Conservation (phyloP, 352 stramenopile species). For the Thalassiosira hispida region DNA sequence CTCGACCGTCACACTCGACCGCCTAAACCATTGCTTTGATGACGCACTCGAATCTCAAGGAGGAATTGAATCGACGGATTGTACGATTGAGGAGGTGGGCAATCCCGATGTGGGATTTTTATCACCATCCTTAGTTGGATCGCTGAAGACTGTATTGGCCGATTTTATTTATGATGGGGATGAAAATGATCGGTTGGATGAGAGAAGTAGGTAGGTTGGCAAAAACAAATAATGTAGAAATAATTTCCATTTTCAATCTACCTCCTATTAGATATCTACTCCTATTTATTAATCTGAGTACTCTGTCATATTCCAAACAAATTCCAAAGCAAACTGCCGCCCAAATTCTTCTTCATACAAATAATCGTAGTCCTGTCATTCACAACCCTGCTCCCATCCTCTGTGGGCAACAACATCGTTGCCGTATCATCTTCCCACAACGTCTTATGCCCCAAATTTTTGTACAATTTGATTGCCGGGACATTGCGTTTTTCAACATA, state of each 20-base stretch:
- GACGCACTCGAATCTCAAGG: not conserved
- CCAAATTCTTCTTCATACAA: constrained; percentile 80
- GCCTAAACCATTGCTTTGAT: not conserved
- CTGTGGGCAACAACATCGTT: constrained; percentile 68
- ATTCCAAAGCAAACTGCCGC: constrained; percentile 33
- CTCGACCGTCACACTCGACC: not conserved
- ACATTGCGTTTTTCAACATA: constrained; percentile 80
- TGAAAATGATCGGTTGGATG: no score
- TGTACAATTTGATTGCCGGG: constrained; percentile 72
- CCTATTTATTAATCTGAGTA: no score
- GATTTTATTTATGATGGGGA: no score
- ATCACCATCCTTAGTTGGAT: no score
- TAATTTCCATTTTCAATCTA: no score
- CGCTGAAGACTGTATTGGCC: no score
- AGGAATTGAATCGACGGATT: not conserved
- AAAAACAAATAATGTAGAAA: no score
- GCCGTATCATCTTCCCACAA: constrained; percentile 74
- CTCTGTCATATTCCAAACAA: no score
- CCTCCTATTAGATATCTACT: no score
- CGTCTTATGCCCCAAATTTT: constrained; percentile 75
- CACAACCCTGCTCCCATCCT: constrained; percentile 49
- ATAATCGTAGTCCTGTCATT: constrained; percentile 68
- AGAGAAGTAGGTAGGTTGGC: no score
- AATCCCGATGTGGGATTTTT: not conserved
- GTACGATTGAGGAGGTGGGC: not conserved